These are phyloP conservation scores for Eimeria necatrix DNA, from an alignment of 169 alveolate genomes.

Conservation along the genomic window DNA sequence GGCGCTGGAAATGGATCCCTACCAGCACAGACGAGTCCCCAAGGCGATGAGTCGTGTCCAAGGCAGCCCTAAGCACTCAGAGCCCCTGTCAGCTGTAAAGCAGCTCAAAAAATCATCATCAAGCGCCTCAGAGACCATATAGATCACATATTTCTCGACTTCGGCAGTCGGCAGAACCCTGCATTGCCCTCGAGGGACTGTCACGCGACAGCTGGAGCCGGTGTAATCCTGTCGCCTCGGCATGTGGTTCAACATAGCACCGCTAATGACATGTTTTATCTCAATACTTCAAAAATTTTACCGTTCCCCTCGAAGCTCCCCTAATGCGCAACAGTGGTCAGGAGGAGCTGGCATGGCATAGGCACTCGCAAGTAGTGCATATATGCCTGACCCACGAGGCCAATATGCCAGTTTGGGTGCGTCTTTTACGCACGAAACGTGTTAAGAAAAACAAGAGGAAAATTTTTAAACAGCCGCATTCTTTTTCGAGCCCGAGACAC, in stretches of 20 bases:
- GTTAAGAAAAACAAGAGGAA: not conserved
- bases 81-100: not conserved
- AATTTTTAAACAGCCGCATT: not conserved
- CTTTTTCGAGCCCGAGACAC: too few relatives aligned
- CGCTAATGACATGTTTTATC: constrained; percentile 34
- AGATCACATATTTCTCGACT: constrained; percentile 32
- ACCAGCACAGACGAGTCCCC: constrained; percentile 60
- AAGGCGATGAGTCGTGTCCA: constrained; percentile 19
- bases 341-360: constrained; percentile 40
- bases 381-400: constrained; percentile 61
- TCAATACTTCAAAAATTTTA: not conserved
- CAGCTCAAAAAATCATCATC: constrained; percentile 14
- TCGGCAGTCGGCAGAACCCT: constrained; percentile 65
- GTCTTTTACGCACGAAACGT: constrained; percentile 38
- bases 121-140: not conserved
- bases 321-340: constrained; percentile 38
- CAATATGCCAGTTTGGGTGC: constrained; percentile 50
- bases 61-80: constrained; percentile 41
- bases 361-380: constrained; percentile 73
- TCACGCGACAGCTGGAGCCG: not conserved
- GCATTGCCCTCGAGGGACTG: constrained; percentile 50
- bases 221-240: not conserved
- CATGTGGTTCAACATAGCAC: constrained; percentile 7
- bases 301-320: not conserved
- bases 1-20: not conserved